A percentile compares a stretch with the other conserved stretches of the same genome.
These are phyloP conservation scores for Kodamaea nitidulidarum DNA, from an alignment of 805 yeast genomes.

Conservation along the genomic window DNA sequence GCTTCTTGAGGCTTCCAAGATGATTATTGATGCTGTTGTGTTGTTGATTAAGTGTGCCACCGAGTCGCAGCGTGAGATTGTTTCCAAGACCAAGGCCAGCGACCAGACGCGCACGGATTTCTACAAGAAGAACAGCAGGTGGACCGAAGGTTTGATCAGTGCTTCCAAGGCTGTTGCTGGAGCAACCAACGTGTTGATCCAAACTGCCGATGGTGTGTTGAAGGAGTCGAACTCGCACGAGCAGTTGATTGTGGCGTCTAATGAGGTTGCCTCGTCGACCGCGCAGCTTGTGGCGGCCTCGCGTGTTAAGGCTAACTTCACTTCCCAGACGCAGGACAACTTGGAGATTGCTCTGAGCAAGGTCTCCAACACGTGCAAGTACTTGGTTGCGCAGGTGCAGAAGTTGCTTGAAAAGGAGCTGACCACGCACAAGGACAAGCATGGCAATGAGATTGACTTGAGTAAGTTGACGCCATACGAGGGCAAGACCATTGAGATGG, in stretches of 20 bases:
- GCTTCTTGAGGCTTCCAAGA: conserved; percentile 70
- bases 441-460: conserved; percentile 52
- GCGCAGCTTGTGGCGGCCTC: conserved; percentile 92
- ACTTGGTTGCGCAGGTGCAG: conserved; percentile 69
- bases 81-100: conserved; percentile 58
- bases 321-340: conserved; percentile 71
- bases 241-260: conserved; percentile 83
- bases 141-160: conserved; percentile 91
- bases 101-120: conserved; percentile 63
- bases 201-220: conserved; percentile 83
- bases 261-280: conserved; percentile 88
- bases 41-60: conserved; percentile 70
- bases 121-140: conserved; percentile 80
- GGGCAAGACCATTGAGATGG: conserved; percentile 84
- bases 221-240: conserved; percentile 64
- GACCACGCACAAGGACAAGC: conserved; percentile 16
- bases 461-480: conserved; percentile 69
- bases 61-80: conserved; percentile 79
- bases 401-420: conserved; percentile 42
- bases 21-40: conserved; percentile 75
- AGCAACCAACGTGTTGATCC: conserved; percentile 75
- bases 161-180: conserved; percentile 86
- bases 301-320: conserved; percentile 74
- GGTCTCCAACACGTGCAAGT: conserved; percentile 73
- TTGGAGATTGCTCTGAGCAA: conserved; percentile 65